Conservation (phyloP, 306 rosid genomes). For the Leucaena leucocephala region DNA sequence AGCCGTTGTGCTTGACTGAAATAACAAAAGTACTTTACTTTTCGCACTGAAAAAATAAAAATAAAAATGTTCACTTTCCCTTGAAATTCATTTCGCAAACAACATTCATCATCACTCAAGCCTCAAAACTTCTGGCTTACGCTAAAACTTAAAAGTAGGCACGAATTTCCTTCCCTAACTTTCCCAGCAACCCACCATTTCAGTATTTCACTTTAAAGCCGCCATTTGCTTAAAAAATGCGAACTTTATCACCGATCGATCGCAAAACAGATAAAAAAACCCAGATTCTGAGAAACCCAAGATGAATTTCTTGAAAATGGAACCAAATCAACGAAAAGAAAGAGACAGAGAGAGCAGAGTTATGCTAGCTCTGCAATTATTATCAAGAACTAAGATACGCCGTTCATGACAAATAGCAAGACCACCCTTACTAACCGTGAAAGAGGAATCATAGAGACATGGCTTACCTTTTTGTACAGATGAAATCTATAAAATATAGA, state of each 20-base stretch:
- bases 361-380: slow-evolving; percentile 20
- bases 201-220: slow-evolving; percentile 1
- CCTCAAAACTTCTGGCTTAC: neutral
- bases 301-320: neutral
- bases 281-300: slow-evolving; percentile 38
- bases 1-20: slow-evolving; percentile 10
- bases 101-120: neutral
- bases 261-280: slow-evolving; percentile 25
- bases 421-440: neutral
- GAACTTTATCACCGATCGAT: slow-evolving; percentile 32
- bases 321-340: slow-evolving; percentile 5
- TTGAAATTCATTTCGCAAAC: slow-evolving; percentile 16
- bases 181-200: slow-evolving; percentile 27
- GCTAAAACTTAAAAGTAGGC: neutral
- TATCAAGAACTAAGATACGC: neutral
- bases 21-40: slow-evolving; percentile 29
- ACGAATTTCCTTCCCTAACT: slow-evolving; percentile 12
- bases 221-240: slow-evolving; percentile 40
- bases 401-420: neutral
- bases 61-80: neutral
- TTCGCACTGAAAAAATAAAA: neutral
- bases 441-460: neutral
- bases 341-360: neutral
- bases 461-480: neutral
- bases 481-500: neutral